Evolutionary conservation across 306 rosid genomes (phyloP).

Genomic region (Echinosophora koreensis): DNA sequence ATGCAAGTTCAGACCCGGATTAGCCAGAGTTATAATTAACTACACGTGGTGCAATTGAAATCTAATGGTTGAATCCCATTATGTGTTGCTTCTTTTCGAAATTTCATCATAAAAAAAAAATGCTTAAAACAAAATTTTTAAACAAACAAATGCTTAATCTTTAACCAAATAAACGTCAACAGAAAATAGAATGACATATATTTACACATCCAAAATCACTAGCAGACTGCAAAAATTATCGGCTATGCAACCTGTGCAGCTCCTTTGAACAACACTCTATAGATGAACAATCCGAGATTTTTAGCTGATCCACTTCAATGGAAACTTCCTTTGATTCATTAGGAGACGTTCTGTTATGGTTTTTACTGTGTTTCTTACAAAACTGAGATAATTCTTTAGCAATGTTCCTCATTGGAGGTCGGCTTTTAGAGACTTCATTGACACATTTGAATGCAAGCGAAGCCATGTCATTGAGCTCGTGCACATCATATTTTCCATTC

Average conservation of each 20-base stretch:
- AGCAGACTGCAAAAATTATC: conserved; percentile 23
- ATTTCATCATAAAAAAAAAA: too few relatives aligned
- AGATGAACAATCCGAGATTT: conserved; percentile 16
- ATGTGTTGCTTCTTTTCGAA: neutral
- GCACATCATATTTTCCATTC: conserved; percentile 55
- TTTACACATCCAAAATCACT: conserved; percentile 25
- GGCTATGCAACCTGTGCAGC: conserved; percentile 46
- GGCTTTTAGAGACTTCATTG: conserved; percentile 42
- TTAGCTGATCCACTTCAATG: conserved; percentile 38
- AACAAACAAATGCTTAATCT: neutral
- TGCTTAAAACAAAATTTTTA: too few relatives aligned
- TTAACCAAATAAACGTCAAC: conserved; percentile 9
- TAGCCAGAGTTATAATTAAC: too few relatives aligned
- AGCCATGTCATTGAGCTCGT: conserved; percentile 49
- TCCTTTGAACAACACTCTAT: conserved; percentile 32
- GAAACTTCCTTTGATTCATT: conserved; percentile 29
- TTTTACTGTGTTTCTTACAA: conserved; percentile 33
- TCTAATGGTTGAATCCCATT: too few relatives aligned
- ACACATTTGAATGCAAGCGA: conserved; percentile 60
- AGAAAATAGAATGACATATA: conserved; percentile 1
- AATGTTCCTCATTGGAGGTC: conserved; percentile 48
- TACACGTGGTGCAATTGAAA: too few relatives aligned
- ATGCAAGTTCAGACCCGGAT: too few relatives aligned
- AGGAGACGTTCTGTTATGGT: conserved; percentile 25
- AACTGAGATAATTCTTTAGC: conserved; percentile 49